These are phyloP conservation scores for Xylaria cubensis DNA, from an alignment of 495 filamentous ascomycete genomes.

Conservation along the genomic window DNA sequence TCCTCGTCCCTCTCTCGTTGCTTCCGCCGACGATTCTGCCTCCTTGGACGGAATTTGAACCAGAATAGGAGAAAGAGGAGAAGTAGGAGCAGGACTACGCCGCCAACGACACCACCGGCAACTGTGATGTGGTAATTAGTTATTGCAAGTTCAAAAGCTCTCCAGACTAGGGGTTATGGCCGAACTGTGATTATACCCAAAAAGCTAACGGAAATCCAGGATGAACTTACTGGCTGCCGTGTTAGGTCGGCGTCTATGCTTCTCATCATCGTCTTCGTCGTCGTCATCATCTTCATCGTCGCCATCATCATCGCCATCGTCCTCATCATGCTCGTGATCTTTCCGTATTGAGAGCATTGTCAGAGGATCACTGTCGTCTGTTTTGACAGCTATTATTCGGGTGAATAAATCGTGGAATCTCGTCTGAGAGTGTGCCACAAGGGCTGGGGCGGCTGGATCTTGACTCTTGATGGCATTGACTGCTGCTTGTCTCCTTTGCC, in stretches of 20 bases:
- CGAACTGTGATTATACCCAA: not conserved
- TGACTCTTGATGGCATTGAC: not conserved
- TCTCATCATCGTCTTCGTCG: not conserved
- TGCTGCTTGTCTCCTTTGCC: not conserved
- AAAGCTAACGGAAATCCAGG: not conserved
- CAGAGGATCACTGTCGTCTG: not conserved
- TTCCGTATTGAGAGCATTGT: not conserved
- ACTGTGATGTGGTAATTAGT: slow-evolving; percentile 9
- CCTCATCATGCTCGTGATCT: not conserved
- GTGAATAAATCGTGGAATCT: not conserved
- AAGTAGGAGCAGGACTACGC: slow-evolving; percentile 17
- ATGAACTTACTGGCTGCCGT: slow-evolving; percentile 17
- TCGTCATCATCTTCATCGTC: not conserved
- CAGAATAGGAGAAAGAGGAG: slow-evolving; percentile 19
- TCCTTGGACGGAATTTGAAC: slow-evolving; percentile 19
- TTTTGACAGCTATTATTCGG: not conserved
- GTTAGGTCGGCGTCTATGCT: not conserved
- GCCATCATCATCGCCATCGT: slow-evolving; percentile 1
- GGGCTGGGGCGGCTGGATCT: not conserved
- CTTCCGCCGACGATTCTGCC: not conserved
- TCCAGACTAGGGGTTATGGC: not conserved
- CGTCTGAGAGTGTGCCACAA: not conserved
- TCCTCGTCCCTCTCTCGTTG: not conserved
- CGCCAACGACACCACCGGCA: slow-evolving; percentile 23
- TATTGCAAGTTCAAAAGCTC: not conserved